Base-by-base conservation (phyloP, 2,329 filamentous ascomycete genomes). In the Orbilia quercus region DNA sequence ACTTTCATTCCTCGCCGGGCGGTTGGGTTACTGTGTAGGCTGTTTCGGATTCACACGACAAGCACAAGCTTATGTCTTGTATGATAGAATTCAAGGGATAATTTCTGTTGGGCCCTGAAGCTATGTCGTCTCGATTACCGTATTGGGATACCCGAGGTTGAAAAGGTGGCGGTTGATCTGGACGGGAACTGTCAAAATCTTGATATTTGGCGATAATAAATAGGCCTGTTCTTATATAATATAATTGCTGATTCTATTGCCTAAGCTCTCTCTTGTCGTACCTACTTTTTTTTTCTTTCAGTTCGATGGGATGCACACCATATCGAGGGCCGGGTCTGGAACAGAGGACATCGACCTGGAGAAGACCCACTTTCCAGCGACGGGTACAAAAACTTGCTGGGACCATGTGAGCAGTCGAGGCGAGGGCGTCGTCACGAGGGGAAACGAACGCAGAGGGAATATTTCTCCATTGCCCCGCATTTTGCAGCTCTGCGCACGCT, bases 391-490 rank as follows among this genome's bases (percentile, higher is more conserved):
- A 66, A 55, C 31, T 45, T 69, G 36, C 22, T 60, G 34, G 48
- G 28, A n/a, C 22, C 18, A 53, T 42, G 50, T 42, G 31, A 55
- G 55, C 22, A 42, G 34, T 44, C 25, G 14, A 25, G 25, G 18
- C 16, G 18, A 23, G 6, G 42, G 22, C 45, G 20, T 64, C 66
- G 58, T 71, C 57, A 63, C 66, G 66, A 71, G 51, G 50, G n/a
- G 11, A 16, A n/a, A 16, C 7, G 9, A 11, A 18, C 7, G 28
- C 22, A 59, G 34, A 28, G 9, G 18, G 11, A 47, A 28, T 48
- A 45, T 42, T 22, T 51, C 57, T 71, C 66, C 66, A 71, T 71
- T 71, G 58, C 66, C 66, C 66, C 66, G 66, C 66, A 71, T 63
- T 71, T 71, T 63, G n/a, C n/a, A n/a, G n/a, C n/a, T n/a, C n/a